Conservation (phyloP, 805 yeast genomes). For the Kodamaea fukazawae region DNA sequence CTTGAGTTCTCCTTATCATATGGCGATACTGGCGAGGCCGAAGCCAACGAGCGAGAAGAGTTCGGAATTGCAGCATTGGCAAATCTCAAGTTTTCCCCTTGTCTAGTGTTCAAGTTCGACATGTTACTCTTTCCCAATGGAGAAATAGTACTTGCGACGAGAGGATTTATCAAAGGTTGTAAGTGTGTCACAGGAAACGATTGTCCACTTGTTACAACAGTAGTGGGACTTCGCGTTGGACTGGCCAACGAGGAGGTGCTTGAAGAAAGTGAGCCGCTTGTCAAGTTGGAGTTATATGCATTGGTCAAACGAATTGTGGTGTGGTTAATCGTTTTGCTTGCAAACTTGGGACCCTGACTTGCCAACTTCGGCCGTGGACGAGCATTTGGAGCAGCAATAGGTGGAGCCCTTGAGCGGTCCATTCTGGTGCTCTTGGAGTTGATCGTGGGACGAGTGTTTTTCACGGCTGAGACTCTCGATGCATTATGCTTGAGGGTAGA, state of each 20-base stretch:
- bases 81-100: background rate
- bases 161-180: constrained; percentile 1
- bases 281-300: constrained; percentile 2
- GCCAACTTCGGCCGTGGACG: background rate
- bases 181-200: background rate
- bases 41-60: background rate
- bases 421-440: background rate
- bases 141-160: background rate
- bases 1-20: constrained; percentile 4
- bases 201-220: background rate
- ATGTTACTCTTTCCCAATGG: constrained; percentile 1
- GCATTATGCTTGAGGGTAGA: background rate
- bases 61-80: background rate
- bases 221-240: constrained; percentile 1
- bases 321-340: background rate
- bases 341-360: background rate
- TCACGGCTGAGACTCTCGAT: constrained; percentile 1
- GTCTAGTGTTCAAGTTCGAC: background rate
- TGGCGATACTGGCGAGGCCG: background rate
- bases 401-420: background rate
- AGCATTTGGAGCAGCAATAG: background rate
- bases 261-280: constrained; percentile 1
- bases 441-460: background rate
- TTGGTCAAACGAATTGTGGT: background rate
- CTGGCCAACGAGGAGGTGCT: background rate